Evolutionary conservation across 2,329 filamentous ascomycete species (phyloP).

Genomic region (Cordyceps cateniannulata): DNA sequence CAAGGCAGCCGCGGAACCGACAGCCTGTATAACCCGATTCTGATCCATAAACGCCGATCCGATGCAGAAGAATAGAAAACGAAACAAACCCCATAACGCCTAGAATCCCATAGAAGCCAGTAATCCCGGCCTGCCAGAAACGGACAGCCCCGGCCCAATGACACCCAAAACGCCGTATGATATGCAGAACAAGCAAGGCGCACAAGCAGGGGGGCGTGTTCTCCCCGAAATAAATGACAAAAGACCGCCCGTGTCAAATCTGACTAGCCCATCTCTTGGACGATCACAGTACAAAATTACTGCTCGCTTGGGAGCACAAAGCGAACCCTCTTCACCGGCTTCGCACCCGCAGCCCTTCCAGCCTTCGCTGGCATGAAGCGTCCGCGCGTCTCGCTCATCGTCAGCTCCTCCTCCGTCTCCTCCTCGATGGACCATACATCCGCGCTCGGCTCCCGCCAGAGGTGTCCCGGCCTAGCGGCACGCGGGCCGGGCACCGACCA

Average conservation of each 20-base stretch:
- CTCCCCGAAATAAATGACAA: not conserved
- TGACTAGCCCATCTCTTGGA: not conserved
- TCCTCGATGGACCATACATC: conserved; percentile 56
- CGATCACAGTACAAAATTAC: not conserved
- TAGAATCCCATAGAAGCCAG: conserved; percentile 1
- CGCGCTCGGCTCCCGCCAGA: conserved; percentile 53
- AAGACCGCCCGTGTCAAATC: not conserved
- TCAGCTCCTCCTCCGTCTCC: conserved; percentile 48
- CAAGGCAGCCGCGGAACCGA: not conserved
- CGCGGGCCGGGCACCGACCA: conserved; percentile 6
- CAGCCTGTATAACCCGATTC: not conserved
- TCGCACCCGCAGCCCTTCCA: conserved; percentile 16
- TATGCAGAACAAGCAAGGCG: not conserved
- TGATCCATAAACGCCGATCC: not conserved
- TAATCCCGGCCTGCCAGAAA: not conserved
- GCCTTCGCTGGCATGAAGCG: conserved; percentile 17
- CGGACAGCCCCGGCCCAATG: not conserved
- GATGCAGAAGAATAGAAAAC: not conserved
- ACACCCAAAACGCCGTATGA: not conserved
- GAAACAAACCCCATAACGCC: not conserved
- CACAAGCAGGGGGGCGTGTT: not conserved
- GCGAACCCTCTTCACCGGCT: conserved; percentile 50
- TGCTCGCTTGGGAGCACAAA: conserved; percentile 44
- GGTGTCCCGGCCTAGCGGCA: conserved; percentile 30
- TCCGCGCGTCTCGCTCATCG: conserved; percentile 36